Conservation (phyloP, 2,329 filamentous ascomycete genomes). For the Cladosporium phlei region DNA sequence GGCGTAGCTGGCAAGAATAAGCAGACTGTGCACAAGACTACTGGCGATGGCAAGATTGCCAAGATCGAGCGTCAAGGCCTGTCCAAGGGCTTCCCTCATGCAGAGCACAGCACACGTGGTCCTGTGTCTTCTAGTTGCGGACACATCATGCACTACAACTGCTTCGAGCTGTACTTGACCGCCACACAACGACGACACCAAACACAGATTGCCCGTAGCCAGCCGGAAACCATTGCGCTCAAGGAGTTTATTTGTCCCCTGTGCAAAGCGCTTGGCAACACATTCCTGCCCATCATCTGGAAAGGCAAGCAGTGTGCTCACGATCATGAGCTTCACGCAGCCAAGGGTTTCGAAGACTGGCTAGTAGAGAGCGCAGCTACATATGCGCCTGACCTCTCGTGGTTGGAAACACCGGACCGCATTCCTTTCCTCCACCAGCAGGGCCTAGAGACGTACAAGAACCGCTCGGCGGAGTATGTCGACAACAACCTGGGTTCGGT, state of each 20-base stretch:
- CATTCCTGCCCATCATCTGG: constrained; percentile 93
- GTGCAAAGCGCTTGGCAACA: constrained; percentile 93
- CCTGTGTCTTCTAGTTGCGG: constrained; percentile 88
- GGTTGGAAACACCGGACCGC: constrained; percentile 41
- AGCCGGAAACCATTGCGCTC: constrained; percentile 72
- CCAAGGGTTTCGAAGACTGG: constrained; percentile 62
- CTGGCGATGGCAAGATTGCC: constrained; percentile 65
- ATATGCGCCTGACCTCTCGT: constrained; percentile 47
- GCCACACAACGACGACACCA: constrained; percentile 78
- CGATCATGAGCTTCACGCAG: constrained; percentile 54
- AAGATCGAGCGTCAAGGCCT: constrained; percentile 73
- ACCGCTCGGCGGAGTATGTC: constrained; percentile 26
- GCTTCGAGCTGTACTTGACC: constrained; percentile 86
- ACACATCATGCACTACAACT: constrained; percentile 97
- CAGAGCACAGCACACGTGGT: constrained; percentile 55
- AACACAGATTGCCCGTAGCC: constrained; percentile 89
- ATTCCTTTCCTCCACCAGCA: constrained; percentile 29
- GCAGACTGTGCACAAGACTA: constrained; percentile 69
- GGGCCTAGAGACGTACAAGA: constrained; percentile 22
- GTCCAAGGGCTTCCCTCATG: constrained; percentile 79
- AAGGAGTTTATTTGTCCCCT: constrained; percentile 95
- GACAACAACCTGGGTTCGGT: constrained; percentile 26
- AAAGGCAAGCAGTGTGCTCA: constrained; percentile 82
- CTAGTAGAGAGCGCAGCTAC: constrained; percentile 49
- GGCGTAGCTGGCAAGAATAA: constrained; percentile 86